Evolutionary conservation across 805 yeast species (phyloP), one percentile per base, ranked within the genome.

Genomic region (Metahyphopichia silvanorum): DNA sequence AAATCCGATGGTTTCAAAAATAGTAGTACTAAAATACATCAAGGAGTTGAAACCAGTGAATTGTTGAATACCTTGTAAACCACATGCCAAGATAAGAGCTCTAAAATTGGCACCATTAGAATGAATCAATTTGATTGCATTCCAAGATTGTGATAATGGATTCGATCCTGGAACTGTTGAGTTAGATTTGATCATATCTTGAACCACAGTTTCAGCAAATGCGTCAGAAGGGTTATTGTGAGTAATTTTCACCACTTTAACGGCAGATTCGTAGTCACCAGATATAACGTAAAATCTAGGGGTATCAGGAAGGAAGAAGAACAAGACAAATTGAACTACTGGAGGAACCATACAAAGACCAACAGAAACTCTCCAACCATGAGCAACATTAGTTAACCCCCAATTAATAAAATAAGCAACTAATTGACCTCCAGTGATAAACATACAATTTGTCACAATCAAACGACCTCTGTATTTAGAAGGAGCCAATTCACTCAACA

Each of bases 11-110:
- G 89, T 79, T 58, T 88, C 81, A 53, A 93, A 93, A 45, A 93
- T 83, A 2, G 97, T 89, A 21, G 95, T 80, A 30, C 95, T 83
- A 61, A 89, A 91, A 66, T 93, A 91, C 95, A 91, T 86, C 49
- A 91, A 74, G 5, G 97, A 86, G 64, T 91, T 93, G 77, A 91
- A 91, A 44, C 98, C 98, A 12, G 95, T 84, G 49, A 91, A 87
- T 63, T 91, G 98, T 67, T 91, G 98, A 51, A 93, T 83, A 37
- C 95, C 96, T 63, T 93, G 98, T 44, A 91, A 65, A 21, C 94
- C 96, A 68, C 96, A 88, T 8, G 91, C 93, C 50, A 91, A 79
- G 21, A 89, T 67, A 40, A 93, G 72, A 5, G 96, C 98, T 51
- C 98, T 78, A 39, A 86, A 77, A 59, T 91, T 89, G 1, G 94